These are phyloP conservation scores for Cystobasidiaceae sp. DNA, from an alignment of 1,284 basidiomycete species.

Conservation along the genomic window DNA sequence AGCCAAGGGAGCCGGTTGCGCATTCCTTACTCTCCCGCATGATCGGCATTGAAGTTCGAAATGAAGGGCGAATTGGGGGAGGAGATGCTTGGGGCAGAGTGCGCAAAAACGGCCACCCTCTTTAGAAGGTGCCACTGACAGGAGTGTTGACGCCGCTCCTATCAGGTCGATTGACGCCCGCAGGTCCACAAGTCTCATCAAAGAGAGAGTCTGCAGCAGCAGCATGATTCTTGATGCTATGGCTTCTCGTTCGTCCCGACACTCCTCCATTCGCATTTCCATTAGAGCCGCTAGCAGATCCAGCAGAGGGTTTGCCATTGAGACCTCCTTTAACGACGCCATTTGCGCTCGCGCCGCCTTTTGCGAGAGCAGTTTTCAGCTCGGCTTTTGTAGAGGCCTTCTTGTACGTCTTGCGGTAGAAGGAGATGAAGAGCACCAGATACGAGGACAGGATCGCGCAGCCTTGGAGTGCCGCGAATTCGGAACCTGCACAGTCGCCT, in stretches of 20 bases:
- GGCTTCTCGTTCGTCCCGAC: constrained; percentile 4
- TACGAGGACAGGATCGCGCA: constrained; percentile 83
- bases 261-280: not conserved
- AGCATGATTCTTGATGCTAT: constrained; percentile 14
- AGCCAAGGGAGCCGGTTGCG: too few species aligned
- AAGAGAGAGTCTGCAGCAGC: constrained; percentile 12
- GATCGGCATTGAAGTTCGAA: too few species aligned
- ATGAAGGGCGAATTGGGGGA: too few species aligned
- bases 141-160: constrained; percentile 13
- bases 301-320: not conserved
- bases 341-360: not conserved
- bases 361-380: constrained; percentile 1
- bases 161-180: constrained; percentile 20
- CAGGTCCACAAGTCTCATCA: constrained; percentile 30
- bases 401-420: constrained; percentile 48
- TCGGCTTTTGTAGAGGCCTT: constrained; percentile 22
- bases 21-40: too few species aligned
- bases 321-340: too few species aligned
- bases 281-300: not conserved
- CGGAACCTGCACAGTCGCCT: constrained; percentile 81
- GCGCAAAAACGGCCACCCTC: not conserved
- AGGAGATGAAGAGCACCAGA: constrained; percentile 73
- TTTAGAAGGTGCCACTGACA: constrained; percentile 2
- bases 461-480: constrained; percentile 81
- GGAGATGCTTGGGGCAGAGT: too few species aligned